Evolutionary conservation across 169 alveolate genomes (phyloP), one percentile per base, ranked within the genome.

Genomic region (Miamiensis avidus): DNA sequence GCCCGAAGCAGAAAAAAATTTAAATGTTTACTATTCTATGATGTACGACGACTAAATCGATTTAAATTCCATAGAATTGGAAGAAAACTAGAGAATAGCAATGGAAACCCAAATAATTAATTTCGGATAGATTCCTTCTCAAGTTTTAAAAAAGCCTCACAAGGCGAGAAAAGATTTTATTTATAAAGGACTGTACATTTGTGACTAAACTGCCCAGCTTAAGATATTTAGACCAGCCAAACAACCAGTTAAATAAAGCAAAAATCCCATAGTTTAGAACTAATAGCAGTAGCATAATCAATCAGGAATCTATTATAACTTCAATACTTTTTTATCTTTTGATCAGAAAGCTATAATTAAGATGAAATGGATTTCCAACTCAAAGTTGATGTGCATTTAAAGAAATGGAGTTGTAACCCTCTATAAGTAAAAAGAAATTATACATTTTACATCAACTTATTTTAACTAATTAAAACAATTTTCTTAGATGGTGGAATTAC

Each of bases 41-140:
- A 73, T 29, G 29, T 73, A 73, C 79, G 97, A 94, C 81, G 93
- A 91, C 29, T 69, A 81, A 65, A 74, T 91, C 26, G 92, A 91
- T 75, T 84, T 91, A 29, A 91, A 94, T 20, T 78, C 84, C 73
- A 78, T 78, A 4, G 73, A 29, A 26, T 20, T 49, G 4, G 90
- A 86, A 30, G 74, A 82, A 28, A 30, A 64, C 26, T 15, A 82
- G 83, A 83, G 64, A 32, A 28, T 76, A 30, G 29, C 82, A 11
- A 86, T 75, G 32, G 73, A 78, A 29, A 73, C 29, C n/a, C 77
- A 90, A 84, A 87, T 82, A 28, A 86, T 86, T 78, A 86, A 90
- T 85, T 90, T 74, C 76, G 94, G 94, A 25, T 86, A 90, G 64
- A 90, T 91, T 6, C 94, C 94, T 31, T 82, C 91, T 11, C 27